phyloP scores from a whole-genome alignment of 2,329 filamentous ascomycete species.

The Ophiocordyceps unilateralis region DNA sequence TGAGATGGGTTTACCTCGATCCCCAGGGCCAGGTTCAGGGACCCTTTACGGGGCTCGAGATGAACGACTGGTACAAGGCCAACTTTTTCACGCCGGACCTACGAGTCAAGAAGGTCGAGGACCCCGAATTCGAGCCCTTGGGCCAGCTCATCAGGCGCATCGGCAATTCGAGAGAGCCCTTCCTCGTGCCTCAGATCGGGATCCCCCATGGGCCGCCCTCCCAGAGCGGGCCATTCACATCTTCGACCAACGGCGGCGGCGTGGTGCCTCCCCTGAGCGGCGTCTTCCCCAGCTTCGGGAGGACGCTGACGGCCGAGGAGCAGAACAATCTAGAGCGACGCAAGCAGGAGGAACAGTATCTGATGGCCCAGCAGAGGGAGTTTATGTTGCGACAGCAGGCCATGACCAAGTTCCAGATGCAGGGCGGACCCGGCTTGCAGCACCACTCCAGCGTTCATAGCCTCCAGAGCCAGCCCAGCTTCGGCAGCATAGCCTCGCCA shows the following conservation, averaged over 20 bases:
- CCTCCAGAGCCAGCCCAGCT: constrained; percentile 91
- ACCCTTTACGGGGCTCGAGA: constrained; percentile 89
- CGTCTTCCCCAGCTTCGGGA: constrained; percentile 90
- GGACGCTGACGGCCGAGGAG: constrained; percentile 90
- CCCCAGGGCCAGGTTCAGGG: constrained; percentile 85
- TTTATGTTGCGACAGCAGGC: constrained; percentile 75
- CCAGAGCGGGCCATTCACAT: constrained; percentile 28
- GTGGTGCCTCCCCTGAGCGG: constrained; percentile 80
- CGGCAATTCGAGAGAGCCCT: constrained; percentile 92
- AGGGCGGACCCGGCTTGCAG: constrained; percentile 38
- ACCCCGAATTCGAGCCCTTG: constrained; percentile 83
- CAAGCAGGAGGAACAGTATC: constrained; percentile 95
- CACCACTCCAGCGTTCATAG: constrained; percentile 93
- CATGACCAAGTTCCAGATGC: constrained; percentile 55
- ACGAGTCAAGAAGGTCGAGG: constrained; percentile 87
- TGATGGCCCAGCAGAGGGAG: constrained; percentile 92
- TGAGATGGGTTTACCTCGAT: constrained; percentile 97
- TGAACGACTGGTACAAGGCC: constrained; percentile 99
- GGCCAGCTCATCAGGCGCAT: constrained; percentile 91
- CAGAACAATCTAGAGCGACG: constrained; percentile 92
- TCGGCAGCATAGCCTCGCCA: constrained; percentile 85
- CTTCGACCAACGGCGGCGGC: constrained; percentile 36
- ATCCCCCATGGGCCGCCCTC: constrained; percentile 70
- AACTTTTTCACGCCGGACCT: constrained; percentile 94
- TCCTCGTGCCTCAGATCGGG: constrained; percentile 92